Percentiles rank a stretch among this genome's conserved stretches.
Conservation (phyloP, 2,329 filamentous ascomycete species). For the Botrytis pseudocinerea region DNA sequence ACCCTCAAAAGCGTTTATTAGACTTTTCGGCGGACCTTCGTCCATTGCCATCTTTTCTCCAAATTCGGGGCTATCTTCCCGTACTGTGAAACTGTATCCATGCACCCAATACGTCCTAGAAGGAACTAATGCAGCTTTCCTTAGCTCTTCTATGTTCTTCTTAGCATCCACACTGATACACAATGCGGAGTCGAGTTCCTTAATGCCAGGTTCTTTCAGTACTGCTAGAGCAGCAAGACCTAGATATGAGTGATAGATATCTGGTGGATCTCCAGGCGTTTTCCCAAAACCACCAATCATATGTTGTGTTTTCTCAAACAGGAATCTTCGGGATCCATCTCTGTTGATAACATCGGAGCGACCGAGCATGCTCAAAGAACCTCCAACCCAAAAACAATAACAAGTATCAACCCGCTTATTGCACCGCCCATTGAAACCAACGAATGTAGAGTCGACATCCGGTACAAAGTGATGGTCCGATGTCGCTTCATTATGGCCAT, state of each 20-base stretch:
- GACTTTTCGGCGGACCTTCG: constrained; percentile 25
- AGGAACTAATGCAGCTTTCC: constrained; percentile 28
- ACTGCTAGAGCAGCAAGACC: constrained; percentile 78
- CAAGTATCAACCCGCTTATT: constrained; percentile 96
- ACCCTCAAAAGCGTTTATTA: constrained; percentile 23
- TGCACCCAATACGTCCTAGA: constrained; percentile 33
- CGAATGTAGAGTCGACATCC: constrained; percentile 42
- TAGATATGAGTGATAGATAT: constrained; percentile 86
- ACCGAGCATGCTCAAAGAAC: constrained; percentile 61
- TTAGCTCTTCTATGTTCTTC: constrained; percentile 47
- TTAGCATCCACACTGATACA: constrained; percentile 68
- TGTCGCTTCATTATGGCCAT: constrained; percentile 24
- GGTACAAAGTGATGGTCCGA: constrained; percentile 13
- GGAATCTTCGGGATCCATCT: constrained; percentile 67
- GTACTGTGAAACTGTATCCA: constrained; percentile 35
- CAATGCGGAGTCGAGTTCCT: constrained; percentile 70
- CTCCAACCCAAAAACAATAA: constrained; percentile 90
- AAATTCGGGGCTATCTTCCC: constrained; percentile 34
- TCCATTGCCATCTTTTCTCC: constrained; percentile 29
- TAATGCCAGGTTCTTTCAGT: constrained; percentile 68
- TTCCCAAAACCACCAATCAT: constrained; percentile 82
- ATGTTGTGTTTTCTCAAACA: constrained; percentile 86
- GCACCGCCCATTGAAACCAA: constrained; percentile 85
- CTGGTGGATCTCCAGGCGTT: constrained; percentile 63
- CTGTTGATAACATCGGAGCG: constrained; percentile 58